Evolutionary conservation across 257 asterid genomes (phyloP), one percentile per base, ranked within the genome.

Genomic region (Penstemon davidsonii): DNA sequence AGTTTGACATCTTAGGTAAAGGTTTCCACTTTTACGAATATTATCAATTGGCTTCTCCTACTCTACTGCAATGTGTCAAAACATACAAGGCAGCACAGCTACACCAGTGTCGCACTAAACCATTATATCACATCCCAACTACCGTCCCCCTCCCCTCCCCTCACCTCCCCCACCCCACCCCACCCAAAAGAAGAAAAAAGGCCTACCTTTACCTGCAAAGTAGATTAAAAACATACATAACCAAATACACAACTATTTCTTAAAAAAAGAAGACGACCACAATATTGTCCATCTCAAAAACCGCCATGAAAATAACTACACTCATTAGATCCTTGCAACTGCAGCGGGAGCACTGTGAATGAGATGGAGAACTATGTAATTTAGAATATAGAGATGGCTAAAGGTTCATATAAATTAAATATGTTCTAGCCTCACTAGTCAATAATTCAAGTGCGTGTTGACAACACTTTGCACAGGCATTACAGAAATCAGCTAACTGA

Each of bases 11-110:
- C 13, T 37, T 7, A 8, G 61, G 44, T 33, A 56, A 40, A 12
- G 36, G 2, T 58, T 44, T 68, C 51, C 43, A 45, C 37, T 18
- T 49, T 19, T 39, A 11, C 45, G 37, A 43, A 68, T 58, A 25
- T 8, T 15, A 8, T 11, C 33, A 65, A 7, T 51, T 47, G 10
- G 7, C 36, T 68, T 58, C 60, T 25, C 52, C 43, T 58, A 44
- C 33, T 37, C 12, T 11, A 9, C 53, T 13, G 53, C 54, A 56
- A 41, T 46, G 58, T 33, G 44, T 67, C 37, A 53, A 43, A 67
- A 11, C 39, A 39, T 8, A 62, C 25, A 54, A n/a, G 50, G 50
- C 55, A 41, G 54, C 55, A 51, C 7, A 52, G 25, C 54, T 71
- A 63, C 40, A 19, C 51, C 64, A 62, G 7, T 37, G 33, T 25